Evolutionary conservation across 371 early-diverging fungal genomes (phyloP).

Genomic region (Circinella minor): DNA sequence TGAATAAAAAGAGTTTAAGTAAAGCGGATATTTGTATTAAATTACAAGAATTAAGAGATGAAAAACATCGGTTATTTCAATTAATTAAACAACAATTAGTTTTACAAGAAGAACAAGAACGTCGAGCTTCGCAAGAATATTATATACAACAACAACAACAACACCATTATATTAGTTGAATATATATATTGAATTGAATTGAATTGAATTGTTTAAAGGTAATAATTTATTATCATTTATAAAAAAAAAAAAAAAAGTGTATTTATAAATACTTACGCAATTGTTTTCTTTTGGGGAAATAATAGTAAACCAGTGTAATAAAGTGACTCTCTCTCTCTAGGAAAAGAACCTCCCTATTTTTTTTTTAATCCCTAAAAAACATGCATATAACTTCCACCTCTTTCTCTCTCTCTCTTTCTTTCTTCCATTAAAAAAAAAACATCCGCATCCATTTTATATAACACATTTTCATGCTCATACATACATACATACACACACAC

Average conservation of each 20-base stretch:
- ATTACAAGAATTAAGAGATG: conserved; percentile 4
- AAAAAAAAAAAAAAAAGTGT: background rate
- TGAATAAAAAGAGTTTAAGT: background rate
- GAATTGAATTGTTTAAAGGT: background rate
- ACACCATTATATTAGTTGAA: background rate
- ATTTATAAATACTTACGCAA: no score
- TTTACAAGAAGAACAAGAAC: conserved; percentile 1
- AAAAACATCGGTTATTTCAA: conserved; percentile 6
- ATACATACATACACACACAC: background rate
- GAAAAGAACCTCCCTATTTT: no score
- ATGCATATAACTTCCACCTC: no score
- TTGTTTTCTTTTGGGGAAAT: no score
- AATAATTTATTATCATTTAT: background rate
- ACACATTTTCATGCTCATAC: background rate
- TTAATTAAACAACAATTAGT: conserved; percentile 1
- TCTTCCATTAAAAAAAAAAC: no score
- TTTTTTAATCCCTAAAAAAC: no score
- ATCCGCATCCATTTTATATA: no score
- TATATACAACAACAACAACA: background rate
- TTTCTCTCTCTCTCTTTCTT: no score
- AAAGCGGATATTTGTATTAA: conserved; percentile 8
- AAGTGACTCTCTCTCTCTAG: no score
- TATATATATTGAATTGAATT: background rate
- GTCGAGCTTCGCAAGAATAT: background rate
- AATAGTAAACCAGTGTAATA: no score